A percentile compares a stretch with the other conserved stretches of the same genome.
phyloP scores from a whole-genome alignment of 2,329 filamentous ascomycete species.

The Graphilbum ipis-grandicollis region DNA sequence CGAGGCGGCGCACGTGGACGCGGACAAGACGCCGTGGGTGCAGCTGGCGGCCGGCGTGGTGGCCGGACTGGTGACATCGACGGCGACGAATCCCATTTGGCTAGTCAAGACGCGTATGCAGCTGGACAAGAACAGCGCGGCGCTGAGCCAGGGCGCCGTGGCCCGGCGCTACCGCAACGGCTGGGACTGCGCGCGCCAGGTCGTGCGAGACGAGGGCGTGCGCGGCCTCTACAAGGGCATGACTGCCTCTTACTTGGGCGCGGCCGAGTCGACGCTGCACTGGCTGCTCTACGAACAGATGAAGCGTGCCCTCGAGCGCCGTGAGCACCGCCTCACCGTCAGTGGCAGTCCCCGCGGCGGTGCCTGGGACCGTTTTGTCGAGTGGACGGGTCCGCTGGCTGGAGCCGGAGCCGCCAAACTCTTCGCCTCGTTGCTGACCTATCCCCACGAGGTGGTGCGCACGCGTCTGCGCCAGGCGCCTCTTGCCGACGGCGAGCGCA shows the following conservation, averaged over 20 bases:
- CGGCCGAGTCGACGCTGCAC: conserved; percentile 78
- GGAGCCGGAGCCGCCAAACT: conserved; percentile 77
- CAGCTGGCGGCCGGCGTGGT: conserved; percentile 61
- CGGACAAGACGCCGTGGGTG: conserved; percentile 47
- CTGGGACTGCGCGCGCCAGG: conserved; percentile 71
- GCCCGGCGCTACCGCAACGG: conserved; percentile 70
- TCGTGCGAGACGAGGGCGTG: conserved; percentile 63
- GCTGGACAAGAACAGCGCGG: conserved; percentile 69
- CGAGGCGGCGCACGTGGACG: conserved; percentile 52
- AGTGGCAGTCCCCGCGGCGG: conserved; percentile 46
- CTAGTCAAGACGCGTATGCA: conserved; percentile 86
- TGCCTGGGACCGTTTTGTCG: conserved; percentile 58
- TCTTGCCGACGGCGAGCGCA: conserved; percentile 49
- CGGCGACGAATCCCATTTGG: conserved; percentile 92
- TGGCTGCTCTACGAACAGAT: conserved; percentile 92
- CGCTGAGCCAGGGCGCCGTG: conserved; percentile 32
- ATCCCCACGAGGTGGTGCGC: conserved; percentile 83
- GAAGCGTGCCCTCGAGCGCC: conserved; percentile 52
- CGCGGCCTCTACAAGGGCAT: conserved; percentile 76
- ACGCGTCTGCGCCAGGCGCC: conserved; percentile 77
- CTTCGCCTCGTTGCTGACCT: conserved; percentile 67
- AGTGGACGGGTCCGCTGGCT: conserved; percentile 62
- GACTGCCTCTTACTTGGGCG: conserved; percentile 80
- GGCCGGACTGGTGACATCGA: conserved; percentile 73
- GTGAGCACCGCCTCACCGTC: conserved; percentile 39